phyloP scores from a whole-genome alignment of 208 protist species.

The Leishmania arabica region DNA sequence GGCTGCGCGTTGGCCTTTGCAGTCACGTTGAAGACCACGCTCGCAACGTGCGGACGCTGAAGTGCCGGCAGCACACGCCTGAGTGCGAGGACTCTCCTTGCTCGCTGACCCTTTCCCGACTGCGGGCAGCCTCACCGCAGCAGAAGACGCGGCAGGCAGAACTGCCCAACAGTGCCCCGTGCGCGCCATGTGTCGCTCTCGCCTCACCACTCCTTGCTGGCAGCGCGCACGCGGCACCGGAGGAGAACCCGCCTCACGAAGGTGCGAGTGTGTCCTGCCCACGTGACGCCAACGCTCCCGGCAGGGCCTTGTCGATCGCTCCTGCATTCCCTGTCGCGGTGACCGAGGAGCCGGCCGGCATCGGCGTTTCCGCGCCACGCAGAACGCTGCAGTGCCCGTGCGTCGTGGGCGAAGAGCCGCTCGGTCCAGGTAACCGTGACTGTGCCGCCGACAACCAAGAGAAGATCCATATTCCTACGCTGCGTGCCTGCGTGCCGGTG shows the following conservation, averaged over 20 bases:
- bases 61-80: not conserved
- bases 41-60: slow-evolving; percentile 4
- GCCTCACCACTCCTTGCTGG: slow-evolving; percentile 10
- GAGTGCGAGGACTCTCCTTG: slow-evolving; percentile 6
- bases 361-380: not conserved
- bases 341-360: not conserved
- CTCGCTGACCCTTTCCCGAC: not conserved
- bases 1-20: slow-evolving; percentile 28
- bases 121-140: slow-evolving; percentile 17
- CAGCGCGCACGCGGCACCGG: slow-evolving; percentile 10
- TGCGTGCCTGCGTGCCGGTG: slow-evolving; percentile 3
- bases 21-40: slow-evolving; percentile 16
- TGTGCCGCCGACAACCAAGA: not conserved
- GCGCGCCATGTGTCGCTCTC: not conserved
- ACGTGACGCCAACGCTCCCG: not conserved
- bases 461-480: not conserved
- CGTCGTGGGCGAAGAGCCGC: slow-evolving; percentile 5
- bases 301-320: not conserved
- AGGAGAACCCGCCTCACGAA: not conserved
- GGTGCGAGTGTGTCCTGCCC: slow-evolving; percentile 15
- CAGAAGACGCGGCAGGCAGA: slow-evolving; percentile 5
- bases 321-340: not conserved
- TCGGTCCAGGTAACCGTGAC: not conserved
- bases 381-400: slow-evolving; percentile 16
- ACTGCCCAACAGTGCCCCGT: not conserved